phyloP scores from a whole-genome alignment of 31 red algal genomes.

The Endocladia muricata region DNA sequence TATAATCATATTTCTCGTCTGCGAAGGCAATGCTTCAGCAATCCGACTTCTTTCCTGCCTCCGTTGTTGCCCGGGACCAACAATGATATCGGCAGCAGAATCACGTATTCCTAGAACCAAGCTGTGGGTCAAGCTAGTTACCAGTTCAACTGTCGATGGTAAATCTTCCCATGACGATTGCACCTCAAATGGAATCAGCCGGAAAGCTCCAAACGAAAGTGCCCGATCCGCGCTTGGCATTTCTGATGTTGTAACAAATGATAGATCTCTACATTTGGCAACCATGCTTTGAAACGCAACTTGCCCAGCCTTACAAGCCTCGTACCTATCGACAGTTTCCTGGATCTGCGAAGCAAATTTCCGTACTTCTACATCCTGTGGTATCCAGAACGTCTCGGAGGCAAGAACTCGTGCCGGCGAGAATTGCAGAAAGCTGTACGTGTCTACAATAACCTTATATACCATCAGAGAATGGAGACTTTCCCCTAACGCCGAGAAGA shows the following conservation, averaged over 20 bases:
- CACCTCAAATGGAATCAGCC: slow-evolving; percentile 31
- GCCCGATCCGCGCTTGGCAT: not conserved
- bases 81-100: not conserved
- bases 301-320: slow-evolving; percentile 22
- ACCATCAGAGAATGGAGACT: not conserved
- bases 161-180: slow-evolving; percentile 8
- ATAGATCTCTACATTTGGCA: slow-evolving; percentile 15
- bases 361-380: slow-evolving; percentile 3
- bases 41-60: too few species aligned
- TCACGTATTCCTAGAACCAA: slow-evolving; percentile 1
- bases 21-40: not conserved
- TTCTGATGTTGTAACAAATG: slow-evolving; percentile 7
- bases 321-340: slow-evolving; percentile 28
- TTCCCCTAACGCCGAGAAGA: slow-evolving; percentile 4
- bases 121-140: not conserved
- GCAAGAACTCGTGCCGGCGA: slow-evolving; percentile 33
- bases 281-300: slow-evolving; percentile 25
- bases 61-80: too few species aligned
- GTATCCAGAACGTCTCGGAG: slow-evolving; percentile 21
- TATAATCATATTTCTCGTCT: not conserved
- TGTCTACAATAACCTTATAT: not conserved
- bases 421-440: slow-evolving; percentile 30
- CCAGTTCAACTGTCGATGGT: not conserved
- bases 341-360: slow-evolving; percentile 9
- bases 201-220: slow-evolving; percentile 42